These are phyloP conservation scores for Aspergillus bridgeri DNA, from an alignment of 495 filamentous ascomycete species.

Conservation along the genomic window DNA sequence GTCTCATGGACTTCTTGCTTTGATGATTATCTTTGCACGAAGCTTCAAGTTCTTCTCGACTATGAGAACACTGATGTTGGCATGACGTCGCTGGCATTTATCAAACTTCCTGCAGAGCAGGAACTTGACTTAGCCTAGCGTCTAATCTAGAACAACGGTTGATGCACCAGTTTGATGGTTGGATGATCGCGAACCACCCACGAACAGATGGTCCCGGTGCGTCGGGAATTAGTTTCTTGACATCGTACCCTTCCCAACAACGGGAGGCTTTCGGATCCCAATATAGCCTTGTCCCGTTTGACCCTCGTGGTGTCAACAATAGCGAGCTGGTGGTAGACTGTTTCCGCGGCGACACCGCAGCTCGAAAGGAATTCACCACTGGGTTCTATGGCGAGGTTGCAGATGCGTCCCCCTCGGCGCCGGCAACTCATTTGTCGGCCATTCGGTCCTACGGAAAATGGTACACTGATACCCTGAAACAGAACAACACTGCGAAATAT, in stretches of 20 bases:
- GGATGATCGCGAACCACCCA: background rate
- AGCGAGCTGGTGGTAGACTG: conserved; percentile 37
- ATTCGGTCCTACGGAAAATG: conserved; percentile 28
- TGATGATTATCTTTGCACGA: conserved; percentile 22
- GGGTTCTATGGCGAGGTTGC: conserved; percentile 20
- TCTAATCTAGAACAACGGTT: conserved; percentile 17
- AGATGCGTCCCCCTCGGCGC: conserved; percentile 24
- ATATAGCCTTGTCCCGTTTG: conserved; percentile 48
- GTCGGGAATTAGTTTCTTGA: conserved; percentile 28
- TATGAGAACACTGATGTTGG: conserved; percentile 20
- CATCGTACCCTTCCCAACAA: background rate
- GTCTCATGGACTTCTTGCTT: conserved; percentile 24
- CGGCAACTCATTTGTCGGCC: conserved; percentile 27
- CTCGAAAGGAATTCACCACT: conserved; percentile 19
- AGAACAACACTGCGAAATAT: conserved; percentile 26
- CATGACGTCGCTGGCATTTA: conserved; percentile 22
- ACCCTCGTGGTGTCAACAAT: conserved; percentile 45
- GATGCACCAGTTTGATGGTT: background rate
- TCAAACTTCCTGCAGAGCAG: conserved; percentile 22
- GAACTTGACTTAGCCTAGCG: conserved; percentile 13
- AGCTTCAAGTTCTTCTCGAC: conserved; percentile 23
- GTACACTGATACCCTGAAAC: conserved; percentile 23
- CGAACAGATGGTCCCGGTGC: conserved; percentile 41
- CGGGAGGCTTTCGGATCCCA: conserved; percentile 29
- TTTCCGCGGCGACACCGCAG: conserved; percentile 26